Conservation (phyloP, 208 protist species). For the Acanthamoeba polyphaga region DNA sequence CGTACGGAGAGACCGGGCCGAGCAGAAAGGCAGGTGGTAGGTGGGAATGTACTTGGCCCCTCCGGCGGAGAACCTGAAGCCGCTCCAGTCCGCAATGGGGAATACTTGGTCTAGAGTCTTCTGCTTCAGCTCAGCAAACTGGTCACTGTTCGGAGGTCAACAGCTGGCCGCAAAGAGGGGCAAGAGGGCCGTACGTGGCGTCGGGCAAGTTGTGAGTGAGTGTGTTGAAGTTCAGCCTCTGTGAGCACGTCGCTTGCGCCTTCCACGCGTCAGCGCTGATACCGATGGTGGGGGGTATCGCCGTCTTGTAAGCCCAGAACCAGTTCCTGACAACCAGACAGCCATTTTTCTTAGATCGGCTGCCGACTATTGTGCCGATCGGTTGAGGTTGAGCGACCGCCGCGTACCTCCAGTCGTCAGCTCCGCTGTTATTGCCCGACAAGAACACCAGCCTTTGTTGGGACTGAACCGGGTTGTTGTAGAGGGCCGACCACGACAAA, state of each 20-base stretch:
- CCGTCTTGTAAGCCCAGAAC: not conserved
- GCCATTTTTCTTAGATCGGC: not conserved
- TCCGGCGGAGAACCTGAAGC: not conserved
- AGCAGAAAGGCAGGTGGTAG: not conserved
- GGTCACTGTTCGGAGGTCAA: not conserved
- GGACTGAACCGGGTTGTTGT: not conserved
- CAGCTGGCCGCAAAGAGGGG: not conserved
- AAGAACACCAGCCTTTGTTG: not conserved
- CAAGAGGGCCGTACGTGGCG: not conserved
- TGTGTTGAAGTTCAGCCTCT: not conserved
- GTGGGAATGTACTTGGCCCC: not conserved
- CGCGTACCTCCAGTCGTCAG: not conserved
- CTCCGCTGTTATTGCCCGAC: not conserved
- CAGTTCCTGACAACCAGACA: not conserved
- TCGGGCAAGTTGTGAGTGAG: not conserved
- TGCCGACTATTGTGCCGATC: not conserved
- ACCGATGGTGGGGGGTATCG: not conserved
- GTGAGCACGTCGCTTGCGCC: not conserved
- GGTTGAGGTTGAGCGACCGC: not conserved
- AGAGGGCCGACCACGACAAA: not conserved
- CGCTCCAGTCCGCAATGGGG: not conserved
- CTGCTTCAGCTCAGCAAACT: conserved; percentile 30
- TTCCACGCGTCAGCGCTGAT: conserved; percentile 9
- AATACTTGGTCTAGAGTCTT: not conserved
- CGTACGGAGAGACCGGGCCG: too few species aligned